Conservation (phyloP, 352 stramenopile genomes). For the Phytophthora ohioensis region DNA sequence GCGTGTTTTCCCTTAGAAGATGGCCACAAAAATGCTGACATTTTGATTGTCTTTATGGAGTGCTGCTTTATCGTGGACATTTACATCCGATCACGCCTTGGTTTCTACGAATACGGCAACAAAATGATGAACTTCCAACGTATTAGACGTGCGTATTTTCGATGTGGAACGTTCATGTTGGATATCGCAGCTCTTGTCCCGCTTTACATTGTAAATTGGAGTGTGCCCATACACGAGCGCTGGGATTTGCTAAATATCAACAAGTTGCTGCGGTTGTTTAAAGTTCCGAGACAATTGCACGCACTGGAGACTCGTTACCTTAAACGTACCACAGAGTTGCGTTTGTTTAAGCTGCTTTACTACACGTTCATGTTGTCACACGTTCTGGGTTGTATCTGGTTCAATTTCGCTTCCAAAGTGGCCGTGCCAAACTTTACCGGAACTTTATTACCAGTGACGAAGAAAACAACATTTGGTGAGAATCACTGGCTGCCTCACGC, state of each 20-base stretch:
- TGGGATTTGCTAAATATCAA: conserved; percentile 72
- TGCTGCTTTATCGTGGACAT: conserved; percentile 60
- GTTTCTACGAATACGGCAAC: conserved; percentile 74
- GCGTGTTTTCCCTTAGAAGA: conserved; percentile 14
- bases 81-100: conserved; percentile 57
- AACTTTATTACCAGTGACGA: not conserved
- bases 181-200: conserved; percentile 63
- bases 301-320: conserved; percentile 70
- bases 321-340: conserved; percentile 65
- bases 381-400: conserved; percentile 70
- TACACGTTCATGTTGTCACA: conserved; percentile 77
- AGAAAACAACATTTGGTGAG: conserved; percentile 36
- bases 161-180: conserved; percentile 50
- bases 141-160: conserved; percentile 53
- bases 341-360: conserved; percentile 76
- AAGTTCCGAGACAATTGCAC: conserved; percentile 60
- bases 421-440: conserved; percentile 35
- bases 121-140: conserved; percentile 58
- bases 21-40: conserved; percentile 22
- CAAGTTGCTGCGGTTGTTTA: conserved; percentile 64
- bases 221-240: conserved; percentile 17
- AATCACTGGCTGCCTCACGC: conserved; percentile 49
- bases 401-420: conserved; percentile 57
- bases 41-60: conserved; percentile 53
- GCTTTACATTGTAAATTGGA: conserved; percentile 66